phyloP scores from a whole-genome alignment of 768 basidiomycete species.

The Obba rivulosa region DNA sequence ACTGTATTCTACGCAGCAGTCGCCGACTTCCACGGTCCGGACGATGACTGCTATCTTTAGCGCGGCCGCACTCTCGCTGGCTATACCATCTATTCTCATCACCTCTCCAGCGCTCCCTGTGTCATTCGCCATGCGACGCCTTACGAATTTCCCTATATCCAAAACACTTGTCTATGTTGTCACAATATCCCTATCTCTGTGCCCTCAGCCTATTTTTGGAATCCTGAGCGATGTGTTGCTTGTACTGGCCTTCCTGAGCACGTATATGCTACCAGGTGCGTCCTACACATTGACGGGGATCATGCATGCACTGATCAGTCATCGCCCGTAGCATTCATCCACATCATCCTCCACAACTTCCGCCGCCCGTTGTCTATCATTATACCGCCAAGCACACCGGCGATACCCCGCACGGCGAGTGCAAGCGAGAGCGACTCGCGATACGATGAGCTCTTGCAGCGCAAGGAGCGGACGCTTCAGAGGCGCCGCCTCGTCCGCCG shows the following conservation, averaged over 20 bases:
- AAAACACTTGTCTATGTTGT: conserved; percentile 36
- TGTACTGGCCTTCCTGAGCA: conserved; percentile 45
- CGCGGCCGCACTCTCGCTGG: conserved; percentile 48
- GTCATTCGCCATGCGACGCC: conserved; percentile 36
- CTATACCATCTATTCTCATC: conserved; percentile 54
- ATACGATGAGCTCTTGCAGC: conserved; percentile 69
- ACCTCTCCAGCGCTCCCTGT: conserved; percentile 50
- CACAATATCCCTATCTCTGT: conserved; percentile 40
- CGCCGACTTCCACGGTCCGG: conserved; percentile 23
- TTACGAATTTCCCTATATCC: conserved; percentile 40
- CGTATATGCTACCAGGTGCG: conserved; percentile 61
- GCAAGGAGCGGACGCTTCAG: conserved; percentile 85
- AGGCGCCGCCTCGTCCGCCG: conserved; percentile 64
- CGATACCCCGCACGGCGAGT: conserved; percentile 15
- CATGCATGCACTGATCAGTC: not conserved
- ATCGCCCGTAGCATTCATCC: conserved; percentile 50
- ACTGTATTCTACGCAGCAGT: conserved; percentile 17
- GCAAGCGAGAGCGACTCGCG: conserved; percentile 27
- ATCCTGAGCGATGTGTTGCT: conserved; percentile 46
- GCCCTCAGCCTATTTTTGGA: conserved; percentile 33
- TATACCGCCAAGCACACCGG: conserved; percentile 45
- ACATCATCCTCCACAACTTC: conserved; percentile 81
- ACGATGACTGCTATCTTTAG: conserved; percentile 38
- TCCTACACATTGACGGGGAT: not conserved
- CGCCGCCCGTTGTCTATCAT: conserved; percentile 81